Evolutionary conservation across 805 yeast species (phyloP), one percentile per base, ranked within the genome.

Genomic region (Zygoascus bituminiphila): DNA sequence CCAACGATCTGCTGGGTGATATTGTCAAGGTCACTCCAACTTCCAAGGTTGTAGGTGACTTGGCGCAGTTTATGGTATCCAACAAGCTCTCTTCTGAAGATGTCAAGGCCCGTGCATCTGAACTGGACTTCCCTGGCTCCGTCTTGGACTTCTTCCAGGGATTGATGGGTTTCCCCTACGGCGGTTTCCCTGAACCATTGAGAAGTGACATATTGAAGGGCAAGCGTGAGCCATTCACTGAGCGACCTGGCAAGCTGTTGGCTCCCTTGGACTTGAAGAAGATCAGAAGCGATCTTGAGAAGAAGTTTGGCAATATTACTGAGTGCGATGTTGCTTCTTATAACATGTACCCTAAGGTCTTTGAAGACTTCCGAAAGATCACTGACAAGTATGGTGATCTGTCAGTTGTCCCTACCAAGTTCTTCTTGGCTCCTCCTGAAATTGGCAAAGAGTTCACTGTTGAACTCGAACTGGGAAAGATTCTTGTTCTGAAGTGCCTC

Each of bases 141-240:
- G 96, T 93, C 15, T 77, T 93, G 66, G 99, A 93, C 70, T 93
- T 93, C 79, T 88, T 93, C 78, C 96, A 93, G 75, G 99, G 99
- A 61, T 78, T 93, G 67, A 93, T 93, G 86, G 99, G 99, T 66
- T 93, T 93, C 57, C 99, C 99, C 63, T 88, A 87, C 66, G 99
- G 98, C 58, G 99, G 99, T 7, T 93, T 93, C 95, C 98, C 99
- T 51, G 99, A 93, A 72, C 98, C 99, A 36, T 76, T 93, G 69
- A 82, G 99, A 72, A 76, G 96, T 36, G 87, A 89, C 67, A 78
- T 93, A 54, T 79, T 93, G 63, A 80, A 81, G 62, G 94, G 89
- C 67, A 88, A 88, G 82, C 84, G 98, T 73, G 81, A 85, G 71
- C 88, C 88, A 71, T 78, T 93, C 69, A 78, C 81, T 53, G 72